Percentiles rank a stretch among this genome's conserved stretches.
phyloP scores from a whole-genome alignment of 257 asterid species.

The Marsdenia floribunda region DNA sequence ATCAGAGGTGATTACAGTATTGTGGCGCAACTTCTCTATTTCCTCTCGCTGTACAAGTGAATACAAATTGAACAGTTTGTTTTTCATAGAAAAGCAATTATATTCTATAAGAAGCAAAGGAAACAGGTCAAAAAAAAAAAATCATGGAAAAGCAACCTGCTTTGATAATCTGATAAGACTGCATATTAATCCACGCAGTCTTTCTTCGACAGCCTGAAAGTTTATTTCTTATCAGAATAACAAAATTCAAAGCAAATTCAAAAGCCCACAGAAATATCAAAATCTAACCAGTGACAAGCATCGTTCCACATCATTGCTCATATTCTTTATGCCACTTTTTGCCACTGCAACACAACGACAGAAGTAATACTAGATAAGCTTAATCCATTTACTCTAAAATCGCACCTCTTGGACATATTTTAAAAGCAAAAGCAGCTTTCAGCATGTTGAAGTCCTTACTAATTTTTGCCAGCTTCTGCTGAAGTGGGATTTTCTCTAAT shows the following conservation, averaged over 20 bases:
- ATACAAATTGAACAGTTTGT: not conserved
- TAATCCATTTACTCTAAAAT: conserved; percentile 10
- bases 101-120: not conserved
- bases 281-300: conserved; percentile 9
- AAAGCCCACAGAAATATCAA: not conserved
- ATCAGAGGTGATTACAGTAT: conserved; percentile 72
- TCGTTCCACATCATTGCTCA: conserved; percentile 45
- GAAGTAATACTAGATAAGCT: not conserved
- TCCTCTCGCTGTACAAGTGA: conserved; percentile 57
- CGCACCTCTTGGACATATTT: conserved; percentile 5
- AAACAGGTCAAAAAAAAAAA: not conserved
- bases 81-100: not conserved
- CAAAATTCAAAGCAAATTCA: not conserved
- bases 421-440: conserved; percentile 17
- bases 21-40: conserved; percentile 81
- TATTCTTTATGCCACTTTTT: conserved; percentile 71
- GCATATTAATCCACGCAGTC: conserved; percentile 76
- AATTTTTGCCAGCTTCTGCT: conserved; percentile 71
- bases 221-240: conserved; percentile 17
- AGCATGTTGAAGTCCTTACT: conserved; percentile 40
- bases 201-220: conserved; percentile 85
- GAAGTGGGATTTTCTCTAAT: conserved; percentile 78
- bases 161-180: conserved; percentile 70
- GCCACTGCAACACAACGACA: conserved; percentile 63
- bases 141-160: conserved; percentile 41